These are phyloP conservation scores for Lasiodiplodia gonubiensis DNA, from an alignment of 2,329 filamentous ascomycete genomes.

Conservation along the genomic window DNA sequence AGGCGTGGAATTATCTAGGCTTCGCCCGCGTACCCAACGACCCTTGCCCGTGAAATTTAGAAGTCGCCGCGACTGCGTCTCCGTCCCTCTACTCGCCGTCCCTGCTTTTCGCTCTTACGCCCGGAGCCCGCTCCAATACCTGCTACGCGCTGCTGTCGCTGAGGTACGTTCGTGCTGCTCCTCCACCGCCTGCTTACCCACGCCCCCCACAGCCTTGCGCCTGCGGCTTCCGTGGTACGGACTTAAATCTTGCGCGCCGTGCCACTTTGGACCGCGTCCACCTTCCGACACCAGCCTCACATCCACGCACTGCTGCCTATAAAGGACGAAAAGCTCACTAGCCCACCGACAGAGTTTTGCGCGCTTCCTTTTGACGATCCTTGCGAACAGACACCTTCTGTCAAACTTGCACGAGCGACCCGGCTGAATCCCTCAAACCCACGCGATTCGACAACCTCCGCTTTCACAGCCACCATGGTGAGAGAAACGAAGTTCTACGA, in stretches of 20 bases:
- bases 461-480: conserved; percentile 61
- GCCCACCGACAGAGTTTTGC: not conserved
- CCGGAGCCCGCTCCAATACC: not conserved
- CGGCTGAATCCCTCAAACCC: conserved; percentile 20
- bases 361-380: conserved; percentile 1
- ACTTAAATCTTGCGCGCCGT: conserved; percentile 22
- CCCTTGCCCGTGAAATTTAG: conserved; percentile 26
- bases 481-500: conserved; percentile 84
- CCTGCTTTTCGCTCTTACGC: not conserved
- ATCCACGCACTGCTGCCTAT: not conserved
- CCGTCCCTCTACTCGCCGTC: conserved; percentile 1
- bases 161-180: conserved; percentile 3
- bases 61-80: conserved; percentile 12
- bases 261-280: conserved; percentile 5
- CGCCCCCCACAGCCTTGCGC: conserved; percentile 9
- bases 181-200: conserved; percentile 20
- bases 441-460: conserved; percentile 7
- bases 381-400: conserved; percentile 4
- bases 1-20: conserved; percentile 25
- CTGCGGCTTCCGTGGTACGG: conserved; percentile 5
- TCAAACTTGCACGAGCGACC: not conserved
- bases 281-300: conserved; percentile 10
- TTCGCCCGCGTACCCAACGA: conserved; percentile 25
- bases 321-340: conserved; percentile 6
- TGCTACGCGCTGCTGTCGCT: not conserved